Base-by-base conservation (phyloP, 2,329 filamentous ascomycete species). In the Alternaria sp. region DNA sequence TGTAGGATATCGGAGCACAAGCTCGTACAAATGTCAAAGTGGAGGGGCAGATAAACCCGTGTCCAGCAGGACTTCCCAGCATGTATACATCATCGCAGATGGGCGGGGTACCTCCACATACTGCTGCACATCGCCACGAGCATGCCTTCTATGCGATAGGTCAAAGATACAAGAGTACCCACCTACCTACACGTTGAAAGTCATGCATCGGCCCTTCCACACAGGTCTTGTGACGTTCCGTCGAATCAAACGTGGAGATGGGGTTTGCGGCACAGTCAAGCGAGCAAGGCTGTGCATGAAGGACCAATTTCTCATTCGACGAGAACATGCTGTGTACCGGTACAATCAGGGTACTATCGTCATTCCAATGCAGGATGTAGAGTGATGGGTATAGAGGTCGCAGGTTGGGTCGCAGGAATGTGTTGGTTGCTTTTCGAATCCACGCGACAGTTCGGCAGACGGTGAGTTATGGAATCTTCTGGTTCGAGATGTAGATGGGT, bases 21-120 rank as follows among this genome's bases (percentile, higher is more conserved):
- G 6, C 3, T 32, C 13, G 13, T 15, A 32, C 30, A 32, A 32
- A 4, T 32, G 6, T 32, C 30, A 15, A 32, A 6, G 30, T 15
- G 4, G 30, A 32, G 30, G 30, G 30, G 30, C 30, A 15, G 30
- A 32, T 32, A 32, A 15, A 32, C 12, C 30, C 30, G 6, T 32
- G 30, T 4, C 6, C 6, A 32, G 30, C 30, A 8, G 30, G 30
- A 0, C 30, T 4, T 15, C 0, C 13, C 13, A 32, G 0, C 0
- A 32, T 32, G 12, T 0, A 32, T 32, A 15, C 30, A 32, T 32
- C 30, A 32, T 32, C 30, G 30, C 30, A 32, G 30, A 1, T 8
- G 32, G 8, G 32, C 32, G 32, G 32, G 32, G 32, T 40, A 40
- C 32, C 32, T 36, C 32, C 30, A 32, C 30, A 15, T 3, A 32